Evolutionary conservation across 1,284 basidiomycete species (phyloP), one percentile per base, ranked within the genome.

Genomic region (Sanghuangporus sanghuang): DNA sequence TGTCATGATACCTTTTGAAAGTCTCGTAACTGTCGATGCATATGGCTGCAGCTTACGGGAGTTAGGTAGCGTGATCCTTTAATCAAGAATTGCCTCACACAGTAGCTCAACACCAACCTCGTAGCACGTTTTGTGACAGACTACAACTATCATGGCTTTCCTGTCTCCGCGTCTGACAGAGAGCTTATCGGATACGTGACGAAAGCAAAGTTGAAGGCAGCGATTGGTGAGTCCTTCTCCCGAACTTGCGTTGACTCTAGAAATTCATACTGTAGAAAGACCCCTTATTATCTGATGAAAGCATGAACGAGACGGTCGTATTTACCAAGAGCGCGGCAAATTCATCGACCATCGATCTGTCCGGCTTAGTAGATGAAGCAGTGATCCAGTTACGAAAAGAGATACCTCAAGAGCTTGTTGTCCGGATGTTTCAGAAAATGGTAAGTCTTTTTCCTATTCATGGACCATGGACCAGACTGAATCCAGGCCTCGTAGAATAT

Each of bases 381-480:
- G 76, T 85, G 2, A 76, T 89, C 62, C 84, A 87, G 64, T 76
- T 90, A 62, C 78, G 85, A 50, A 83, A 85, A 69, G 85, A 87
- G 66, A 82, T 87, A 16, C 86, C 88, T 3, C 80, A 86, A 68
- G 86, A 90, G 68, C 74, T 87, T 16, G 85, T 90, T 8, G 85
- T 89, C 38, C 82, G 78, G 69, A 86, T 87, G 81, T 89, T 90
- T 75, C 87, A 89, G 72, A 87, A 85, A 74, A 74, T 90, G 72
- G 87, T 86, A 63, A 57, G 81, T 72, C 8, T 27, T 59, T 32
- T 48, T 21, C 16, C 16, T 18, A 8, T 35, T 9, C 56, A 50
- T 64, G 23, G 38, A 60, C 23, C 14, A 40, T 42, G 16, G 35
- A 6, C 16, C 18, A 6, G 7, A 48, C 6, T 63, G 48, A 39